These are phyloP conservation scores for Kuraishia borneana DNA, from an alignment of 805 yeast genomes.

Conservation along the genomic window DNA sequence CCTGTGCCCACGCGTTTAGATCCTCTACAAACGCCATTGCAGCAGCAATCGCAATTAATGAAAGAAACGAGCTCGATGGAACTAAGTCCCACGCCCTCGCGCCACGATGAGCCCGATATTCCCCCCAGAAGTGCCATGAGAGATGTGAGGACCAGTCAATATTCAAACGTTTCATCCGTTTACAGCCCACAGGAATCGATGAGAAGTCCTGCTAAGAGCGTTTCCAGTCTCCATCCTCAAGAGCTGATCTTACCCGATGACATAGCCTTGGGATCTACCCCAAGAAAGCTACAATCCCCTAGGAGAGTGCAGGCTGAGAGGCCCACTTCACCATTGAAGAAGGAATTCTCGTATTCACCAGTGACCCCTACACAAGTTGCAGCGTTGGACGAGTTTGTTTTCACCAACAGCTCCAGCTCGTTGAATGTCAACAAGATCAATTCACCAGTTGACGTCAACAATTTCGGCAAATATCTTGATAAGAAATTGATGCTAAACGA, in stretches of 20 bases:
- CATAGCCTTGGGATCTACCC: constrained; percentile 16
- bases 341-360: not conserved
- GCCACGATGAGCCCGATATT: not conserved
- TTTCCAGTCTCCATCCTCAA: not conserved
- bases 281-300: constrained; percentile 15
- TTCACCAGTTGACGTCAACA: constrained; percentile 1
- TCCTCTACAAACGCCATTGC: not conserved
- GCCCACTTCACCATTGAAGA: constrained; percentile 7
- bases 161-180: not conserved
- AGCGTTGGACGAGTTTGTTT: constrained; percentile 14
- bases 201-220: not conserved
- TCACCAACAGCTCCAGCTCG: constrained; percentile 8
- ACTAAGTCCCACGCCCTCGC: not conserved
- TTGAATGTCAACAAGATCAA: not conserved
- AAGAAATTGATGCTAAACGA: constrained; percentile 3
- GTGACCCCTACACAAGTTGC: not conserved
- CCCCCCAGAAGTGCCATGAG: not conserved
- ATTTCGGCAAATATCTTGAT: constrained; percentile 6
- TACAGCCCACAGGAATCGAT: not conserved
- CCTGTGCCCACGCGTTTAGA: constrained; percentile 1
- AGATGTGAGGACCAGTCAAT: not conserved
- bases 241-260: constrained; percentile 2
- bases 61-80: not conserved
- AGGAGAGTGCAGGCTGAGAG: constrained; percentile 4
- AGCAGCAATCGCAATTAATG: not conserved